Percentiles rank a stretch among this genome's conserved stretches.
phyloP scores from a whole-genome alignment of 2,329 filamentous ascomycete species.

The Leptographium wingfieldii region DNA sequence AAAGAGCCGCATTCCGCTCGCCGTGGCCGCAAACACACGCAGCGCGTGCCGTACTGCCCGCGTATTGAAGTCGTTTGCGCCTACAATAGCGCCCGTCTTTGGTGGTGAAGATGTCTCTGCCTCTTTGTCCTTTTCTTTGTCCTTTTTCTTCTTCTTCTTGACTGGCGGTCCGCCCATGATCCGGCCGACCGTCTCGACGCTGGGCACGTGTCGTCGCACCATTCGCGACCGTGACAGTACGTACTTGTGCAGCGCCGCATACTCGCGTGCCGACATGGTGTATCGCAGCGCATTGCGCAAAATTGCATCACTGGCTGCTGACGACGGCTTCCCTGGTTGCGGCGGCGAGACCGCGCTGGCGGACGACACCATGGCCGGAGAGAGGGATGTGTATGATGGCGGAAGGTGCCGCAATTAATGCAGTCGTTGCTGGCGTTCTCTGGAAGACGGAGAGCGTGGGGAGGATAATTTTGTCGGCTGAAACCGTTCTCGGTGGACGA shows the following conservation, averaged over 20 bases:
- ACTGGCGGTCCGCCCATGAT: conserved; percentile 32
- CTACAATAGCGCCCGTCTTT: conserved; percentile 18
- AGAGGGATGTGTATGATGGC: background rate
- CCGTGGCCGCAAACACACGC: conserved; percentile 55
- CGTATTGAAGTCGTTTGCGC: conserved; percentile 52
- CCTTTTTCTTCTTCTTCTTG: background rate
- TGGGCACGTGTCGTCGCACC: conserved; percentile 41
- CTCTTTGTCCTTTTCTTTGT: background rate
- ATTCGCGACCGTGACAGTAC: conserved; percentile 59
- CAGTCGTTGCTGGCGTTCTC: background rate
- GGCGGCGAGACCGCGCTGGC: background rate
- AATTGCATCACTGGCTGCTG: conserved; percentile 47
- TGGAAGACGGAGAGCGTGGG: too few species aligned
- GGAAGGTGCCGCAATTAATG: background rate
- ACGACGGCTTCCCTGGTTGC: background rate
- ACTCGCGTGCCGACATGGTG: conserved; percentile 75
- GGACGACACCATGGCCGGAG: background rate
- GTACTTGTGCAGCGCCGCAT: conserved; percentile 72
- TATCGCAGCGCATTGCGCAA: conserved; percentile 79
- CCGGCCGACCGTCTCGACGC: conserved; percentile 41
- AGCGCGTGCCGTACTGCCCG: conserved; percentile 58
- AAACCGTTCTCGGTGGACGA: background rate
- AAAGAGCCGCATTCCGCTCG: conserved; percentile 50
- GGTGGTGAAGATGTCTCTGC: background rate
- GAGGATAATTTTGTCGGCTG: background rate